Evolutionary conservation across 768 basidiomycete genomes (phyloP), one percentile per base, ranked within the genome.

Genomic region (Nidularia pulvinata): DNA sequence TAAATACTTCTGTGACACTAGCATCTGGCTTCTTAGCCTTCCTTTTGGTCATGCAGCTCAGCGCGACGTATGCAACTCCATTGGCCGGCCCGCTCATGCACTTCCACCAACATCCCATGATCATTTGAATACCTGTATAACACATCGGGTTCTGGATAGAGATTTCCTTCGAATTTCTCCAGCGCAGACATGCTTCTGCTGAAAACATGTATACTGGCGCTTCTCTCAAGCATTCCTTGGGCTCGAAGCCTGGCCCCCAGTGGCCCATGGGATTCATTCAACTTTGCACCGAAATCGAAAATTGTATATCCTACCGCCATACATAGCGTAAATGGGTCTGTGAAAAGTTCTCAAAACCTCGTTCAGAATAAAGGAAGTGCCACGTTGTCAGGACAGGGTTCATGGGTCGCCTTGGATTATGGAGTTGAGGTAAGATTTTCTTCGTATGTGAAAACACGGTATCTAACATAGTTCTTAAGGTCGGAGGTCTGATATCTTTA

Each of bases 261-360:
- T 32, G 82, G 81, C 0, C 74, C 77, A 10, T 84, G 82, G 82
- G 80, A 81, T 54, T 57, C 61, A 7, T 82, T 83, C 66, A 83
- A 81, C 54, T 76, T 65, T 46, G 79, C 81, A 0, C 82, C 80
- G 1, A 63, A 60, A 22, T 75, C 78, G 2, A 76, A 73, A 55
- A 77, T 74, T 0, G 78, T 83, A 1, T 75, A 72, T 35, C 75
- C 82, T 0, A 60, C 64, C 0, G 68, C 74, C 0, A 70, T 82
- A 14, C 69, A 77, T 47, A 63, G 66, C 9, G 55, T 59, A 1
- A 54, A 68, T 32, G 81, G 82, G 0, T 48, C 64, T 1, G 71
- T 81, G 1, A 49, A 51, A 0, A 64, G 69, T 46, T 60, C 73
- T 1, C 50, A 67, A 6, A 61, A 57, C 2, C 69, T 82, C 4